phyloP scores from a whole-genome alignment of 1,139 yeast species.

The Cylindricascospora bacillispora region DNA sequence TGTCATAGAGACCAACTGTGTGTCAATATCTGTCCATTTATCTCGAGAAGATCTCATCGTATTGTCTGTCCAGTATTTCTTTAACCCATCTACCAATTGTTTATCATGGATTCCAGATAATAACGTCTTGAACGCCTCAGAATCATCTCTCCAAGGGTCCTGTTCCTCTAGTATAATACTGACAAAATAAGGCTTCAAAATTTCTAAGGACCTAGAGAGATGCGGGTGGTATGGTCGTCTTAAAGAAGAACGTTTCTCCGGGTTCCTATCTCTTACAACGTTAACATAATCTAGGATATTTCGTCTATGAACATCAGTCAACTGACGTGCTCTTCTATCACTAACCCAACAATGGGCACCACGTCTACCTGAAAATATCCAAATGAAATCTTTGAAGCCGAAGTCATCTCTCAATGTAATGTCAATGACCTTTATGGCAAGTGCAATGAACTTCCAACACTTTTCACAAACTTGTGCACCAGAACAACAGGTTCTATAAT shows the following conservation, averaged over 20 bases:
- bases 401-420: slow-evolving; percentile 70
- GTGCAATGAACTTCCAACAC: slow-evolving; percentile 92
- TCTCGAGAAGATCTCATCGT: slow-evolving; percentile 37
- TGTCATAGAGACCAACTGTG: slow-evolving; percentile 21
- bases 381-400: slow-evolving; percentile 72
- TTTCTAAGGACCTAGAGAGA: slow-evolving; percentile 57
- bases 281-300: slow-evolving; percentile 78
- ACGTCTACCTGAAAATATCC: slow-evolving; percentile 98
- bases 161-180: slow-evolving; percentile 64
- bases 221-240: slow-evolving; percentile 87
- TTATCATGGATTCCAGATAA: slow-evolving; percentile 52
- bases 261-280: slow-evolving; percentile 44
- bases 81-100: slow-evolving; percentile 40
- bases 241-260: slow-evolving; percentile 36
- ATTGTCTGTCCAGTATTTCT: slow-evolving; percentile 40
- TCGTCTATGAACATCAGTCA: slow-evolving; percentile 63
- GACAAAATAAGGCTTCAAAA: slow-evolving; percentile 51
- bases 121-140: slow-evolving; percentile 37
- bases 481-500: slow-evolving; percentile 82
- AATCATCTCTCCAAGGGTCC: slow-evolving; percentile 61
- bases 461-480: slow-evolving; percentile 75
- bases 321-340: slow-evolving; percentile 62
- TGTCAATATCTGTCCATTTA: slow-evolving; percentile 80
- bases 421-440: slow-evolving; percentile 70
- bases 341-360: slow-evolving; percentile 99